Evolutionary conservation across 78 protist species (phyloP).

Genomic region (Salpingoeca rosetta): DNA sequence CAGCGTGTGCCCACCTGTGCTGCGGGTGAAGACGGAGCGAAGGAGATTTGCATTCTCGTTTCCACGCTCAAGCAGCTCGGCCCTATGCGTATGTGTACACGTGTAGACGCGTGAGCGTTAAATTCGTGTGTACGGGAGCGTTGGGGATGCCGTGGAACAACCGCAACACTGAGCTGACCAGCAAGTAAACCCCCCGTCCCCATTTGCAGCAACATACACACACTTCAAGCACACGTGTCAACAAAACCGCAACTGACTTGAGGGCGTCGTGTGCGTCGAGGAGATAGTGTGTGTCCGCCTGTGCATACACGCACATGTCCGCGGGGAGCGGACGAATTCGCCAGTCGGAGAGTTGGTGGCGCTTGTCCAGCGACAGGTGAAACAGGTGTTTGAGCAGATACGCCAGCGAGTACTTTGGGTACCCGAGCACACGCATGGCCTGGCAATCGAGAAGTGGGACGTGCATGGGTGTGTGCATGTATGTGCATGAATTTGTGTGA

Average conservation of each 20-base stretch:
- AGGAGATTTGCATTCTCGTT: not conserved
- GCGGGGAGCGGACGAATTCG: constrained; percentile 84
- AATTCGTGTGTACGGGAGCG: no score
- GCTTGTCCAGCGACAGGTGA: constrained; percentile 71
- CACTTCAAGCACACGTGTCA: constrained; percentile 1
- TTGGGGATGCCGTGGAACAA: no score
- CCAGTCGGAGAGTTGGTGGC: constrained; percentile 95
- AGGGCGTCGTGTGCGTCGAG: constrained; percentile 74
- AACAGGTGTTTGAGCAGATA: constrained; percentile 57
- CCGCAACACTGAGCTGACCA: not conserved
- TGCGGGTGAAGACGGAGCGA: constrained; percentile 18
- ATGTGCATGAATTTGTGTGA: not conserved
- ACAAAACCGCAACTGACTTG: not conserved
- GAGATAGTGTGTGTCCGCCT: constrained; percentile 94
- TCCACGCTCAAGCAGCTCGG: not conserved
- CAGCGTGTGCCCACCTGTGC: not conserved
- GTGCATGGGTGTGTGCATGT: constrained; percentile 43
- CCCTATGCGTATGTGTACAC: no score
- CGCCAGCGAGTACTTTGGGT: constrained; percentile 52
- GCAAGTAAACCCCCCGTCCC: not conserved
- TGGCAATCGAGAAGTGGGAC: no score
- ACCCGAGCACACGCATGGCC: constrained; percentile 63
- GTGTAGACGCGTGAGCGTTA: no score
- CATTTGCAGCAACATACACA: not conserved
- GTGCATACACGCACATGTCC: constrained; percentile 87